Base-by-base conservation (phyloP, 2,329 filamentous ascomycete species). In the Paracoccidioides lutzii region DNA sequence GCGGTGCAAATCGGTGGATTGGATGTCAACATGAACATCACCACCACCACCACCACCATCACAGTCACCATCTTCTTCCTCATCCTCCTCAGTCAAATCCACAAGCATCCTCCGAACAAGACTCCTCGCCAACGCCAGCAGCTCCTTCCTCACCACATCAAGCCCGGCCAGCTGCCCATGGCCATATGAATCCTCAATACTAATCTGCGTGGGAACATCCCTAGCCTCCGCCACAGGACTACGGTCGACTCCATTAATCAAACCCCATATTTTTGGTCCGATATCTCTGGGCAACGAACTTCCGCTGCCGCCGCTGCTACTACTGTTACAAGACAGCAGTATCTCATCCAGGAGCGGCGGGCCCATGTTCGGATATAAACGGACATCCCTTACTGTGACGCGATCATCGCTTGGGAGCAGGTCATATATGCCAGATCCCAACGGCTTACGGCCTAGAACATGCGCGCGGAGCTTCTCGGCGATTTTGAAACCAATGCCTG, bases 101-200 rank as follows among this genome's bases (percentile, higher is more conserved):
- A 79, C 73, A 45, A 85, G 82, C 85, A 96, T 90, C 37, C 90
- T 80, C 37, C 81, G 80, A 10, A 96, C 69, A 8, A 97, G 75
- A 60, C 86, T 89, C 10, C 74, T 75, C 0, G 85, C 78, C 2
- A 96, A 73, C 58, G 80, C 77, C n/a, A 74, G 70, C 43, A 96
- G 74, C 69, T 94, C 85, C 59, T 80, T 81, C 44, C 75, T 72
- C 35, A 94, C 81, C 57, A 83, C 78, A 0, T 80, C 69, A 53
- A 85, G 67, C 0, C 77, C 82, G 61, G 85, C 80, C 1, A 95
- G 74, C 0, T 83, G 81, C 32, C 45, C 45, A 33, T 4, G 2
- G 30, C 81, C 78, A 67, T 95, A 97, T 14, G 89, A 93, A 70
- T 97, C 90, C 67, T 97, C 91, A 60, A 97, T 93, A 68, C 88